These are phyloP conservation scores for Fusarium nodosum DNA, from an alignment of 2,329 filamentous ascomycete genomes.

Conservation along the genomic window DNA sequence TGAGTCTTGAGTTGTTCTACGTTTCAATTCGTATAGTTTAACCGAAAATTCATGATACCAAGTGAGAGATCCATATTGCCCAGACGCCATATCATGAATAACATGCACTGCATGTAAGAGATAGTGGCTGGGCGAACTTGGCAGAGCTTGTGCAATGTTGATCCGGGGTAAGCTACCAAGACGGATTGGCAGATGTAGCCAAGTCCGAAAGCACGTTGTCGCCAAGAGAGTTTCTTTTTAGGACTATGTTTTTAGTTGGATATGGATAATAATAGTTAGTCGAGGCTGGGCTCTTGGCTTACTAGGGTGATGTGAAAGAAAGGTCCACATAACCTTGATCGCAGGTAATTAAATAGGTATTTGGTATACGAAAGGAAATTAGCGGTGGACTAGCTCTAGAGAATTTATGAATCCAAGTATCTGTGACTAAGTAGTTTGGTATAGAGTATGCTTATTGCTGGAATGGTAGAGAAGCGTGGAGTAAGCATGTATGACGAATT, in stretches of 20 bases:
- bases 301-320: slow-evolving; percentile 1
- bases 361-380: neutral
- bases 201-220: slow-evolving; percentile 5
- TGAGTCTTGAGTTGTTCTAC: too few relatives aligned
- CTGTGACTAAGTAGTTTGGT: neutral
- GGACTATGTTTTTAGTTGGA: neutral
- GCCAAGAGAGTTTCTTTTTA: slow-evolving; percentile 14
- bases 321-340: slow-evolving; percentile 5
- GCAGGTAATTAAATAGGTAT: neutral
- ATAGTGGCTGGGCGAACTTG: slow-evolving; percentile 28
- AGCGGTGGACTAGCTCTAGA: neutral
- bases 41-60: slow-evolving; percentile 15
- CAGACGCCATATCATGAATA: slow-evolving; percentile 25
- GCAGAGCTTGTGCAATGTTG: slow-evolving; percentile 28
- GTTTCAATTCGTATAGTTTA: neutral
- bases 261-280: neutral
- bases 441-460: neutral
- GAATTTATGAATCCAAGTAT: neutral
- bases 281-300: slow-evolving; percentile 21
- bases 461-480: neutral
- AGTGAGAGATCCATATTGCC: neutral
- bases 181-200: slow-evolving; percentile 11
- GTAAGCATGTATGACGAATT: neutral
- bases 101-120: slow-evolving; percentile 14
- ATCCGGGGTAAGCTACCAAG: slow-evolving; percentile 32